phyloP scores from a whole-genome alignment of 2,329 filamentous ascomycete species.

The Teratosphaeria epicoccoides region DNA sequence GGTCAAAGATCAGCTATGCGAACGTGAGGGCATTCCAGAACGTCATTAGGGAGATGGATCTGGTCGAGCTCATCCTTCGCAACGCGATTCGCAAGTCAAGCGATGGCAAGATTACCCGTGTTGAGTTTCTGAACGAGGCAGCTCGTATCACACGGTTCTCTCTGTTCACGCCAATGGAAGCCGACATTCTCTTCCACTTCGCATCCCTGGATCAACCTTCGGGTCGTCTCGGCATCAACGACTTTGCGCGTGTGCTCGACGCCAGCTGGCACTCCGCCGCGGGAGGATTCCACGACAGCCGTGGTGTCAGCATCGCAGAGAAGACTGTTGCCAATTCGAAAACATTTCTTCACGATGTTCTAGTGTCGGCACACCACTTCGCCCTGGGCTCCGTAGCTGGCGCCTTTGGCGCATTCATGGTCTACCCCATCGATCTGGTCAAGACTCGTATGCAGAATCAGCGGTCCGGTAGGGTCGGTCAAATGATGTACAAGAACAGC shows the following conservation, averaged over 20 bases:
- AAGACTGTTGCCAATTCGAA: conserved; percentile 47
- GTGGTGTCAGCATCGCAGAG: conserved; percentile 36
- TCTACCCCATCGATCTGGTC: conserved; percentile 96
- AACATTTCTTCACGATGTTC: conserved; percentile 50
- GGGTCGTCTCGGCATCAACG: conserved; percentile 65
- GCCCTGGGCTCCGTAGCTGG: conserved; percentile 78
- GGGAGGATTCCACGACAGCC: conserved; percentile 31
- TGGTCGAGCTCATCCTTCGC: conserved; percentile 85
- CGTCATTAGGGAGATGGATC: conserved; percentile 93
- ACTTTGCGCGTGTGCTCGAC: conserved; percentile 93
- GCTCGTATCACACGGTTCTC: conserved; percentile 86
- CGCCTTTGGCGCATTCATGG: conserved; percentile 98
- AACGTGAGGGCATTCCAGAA: conserved; percentile 98
- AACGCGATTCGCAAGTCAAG: conserved; percentile 71
- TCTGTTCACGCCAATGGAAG: conserved; percentile 95
- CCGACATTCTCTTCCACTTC: conserved; percentile 97
- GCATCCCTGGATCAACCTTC: conserved; percentile 84
- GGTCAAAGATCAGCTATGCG: conserved; percentile 92
- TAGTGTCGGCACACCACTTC: conserved; percentile 84
- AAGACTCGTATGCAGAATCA: conserved; percentile 99
- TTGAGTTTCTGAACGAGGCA: conserved; percentile 91
- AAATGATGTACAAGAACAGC: conserved; percentile 92
- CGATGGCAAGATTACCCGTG: conserved; percentile 86
- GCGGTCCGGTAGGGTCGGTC: conserved; percentile 67
- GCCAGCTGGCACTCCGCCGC: conserved; percentile 57